phyloP scores from a whole-genome alignment of 2,329 filamentous ascomycete species.

The Stachybotrys chartarum region DNA sequence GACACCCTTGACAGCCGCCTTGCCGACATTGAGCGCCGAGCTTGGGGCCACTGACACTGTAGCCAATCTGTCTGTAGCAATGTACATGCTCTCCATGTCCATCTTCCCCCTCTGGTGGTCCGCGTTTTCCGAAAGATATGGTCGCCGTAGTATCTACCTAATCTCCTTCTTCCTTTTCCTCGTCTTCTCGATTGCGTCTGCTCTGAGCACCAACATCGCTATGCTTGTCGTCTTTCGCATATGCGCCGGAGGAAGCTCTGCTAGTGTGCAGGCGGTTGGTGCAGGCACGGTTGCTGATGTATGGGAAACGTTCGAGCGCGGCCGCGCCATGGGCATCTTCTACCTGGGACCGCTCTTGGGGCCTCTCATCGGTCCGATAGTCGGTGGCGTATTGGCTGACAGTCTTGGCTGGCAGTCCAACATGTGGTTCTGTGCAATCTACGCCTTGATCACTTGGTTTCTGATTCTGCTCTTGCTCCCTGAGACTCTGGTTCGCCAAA shows the following conservation, averaged over 20 bases:
- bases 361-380: constrained; percentile 67
- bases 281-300: constrained; percentile 78
- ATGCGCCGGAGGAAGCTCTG: constrained; percentile 67
- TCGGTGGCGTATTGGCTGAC: constrained; percentile 67
- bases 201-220: constrained; percentile 59
- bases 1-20: constrained; percentile 46
- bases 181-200: constrained; percentile 63
- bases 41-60: constrained; percentile 57
- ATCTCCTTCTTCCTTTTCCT: constrained; percentile 66
- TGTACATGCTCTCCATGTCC: constrained; percentile 78
- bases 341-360: constrained; percentile 73
- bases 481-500: constrained; percentile 49
- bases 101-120: constrained; percentile 88
- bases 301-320: constrained; percentile 67
- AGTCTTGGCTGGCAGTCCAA: constrained; percentile 67
- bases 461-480: constrained; percentile 55
- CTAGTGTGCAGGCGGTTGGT: constrained; percentile 75
- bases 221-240: constrained; percentile 76
- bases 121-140: constrained; percentile 66
- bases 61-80: constrained; percentile 67
- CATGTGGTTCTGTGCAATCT: constrained; percentile 70
- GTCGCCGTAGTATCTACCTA: constrained; percentile 73
- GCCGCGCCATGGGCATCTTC: constrained; percentile 74
- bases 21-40: constrained; percentile 55
- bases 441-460: constrained; percentile 51